These are phyloP conservation scores for Starmerella floris DNA, from an alignment of 805 yeast genomes.

Conservation along the genomic window DNA sequence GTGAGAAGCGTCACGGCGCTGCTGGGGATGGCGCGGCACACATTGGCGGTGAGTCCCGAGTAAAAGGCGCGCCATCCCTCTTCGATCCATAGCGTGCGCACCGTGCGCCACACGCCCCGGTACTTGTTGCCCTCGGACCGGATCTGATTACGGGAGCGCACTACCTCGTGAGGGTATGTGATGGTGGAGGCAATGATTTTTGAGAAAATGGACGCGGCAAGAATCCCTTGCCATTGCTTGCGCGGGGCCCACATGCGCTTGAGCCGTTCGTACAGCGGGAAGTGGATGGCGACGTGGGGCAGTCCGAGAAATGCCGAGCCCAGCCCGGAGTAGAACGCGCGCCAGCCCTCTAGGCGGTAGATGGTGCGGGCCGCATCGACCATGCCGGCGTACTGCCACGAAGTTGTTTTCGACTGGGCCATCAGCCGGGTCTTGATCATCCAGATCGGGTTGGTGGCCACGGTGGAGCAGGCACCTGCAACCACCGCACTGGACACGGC, in stretches of 20 bases:
- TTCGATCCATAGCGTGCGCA: slow-evolving; percentile 34
- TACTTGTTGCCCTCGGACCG: slow-evolving; percentile 19
- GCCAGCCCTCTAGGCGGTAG: slow-evolving; percentile 64
- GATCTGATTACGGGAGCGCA: slow-evolving; percentile 82
- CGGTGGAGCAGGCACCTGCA: slow-evolving; percentile 79
- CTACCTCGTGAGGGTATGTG: slow-evolving; percentile 91
- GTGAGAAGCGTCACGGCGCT: slow-evolving; percentile 90
- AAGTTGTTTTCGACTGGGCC: slow-evolving; percentile 35
- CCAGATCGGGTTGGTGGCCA: slow-evolving; percentile 83
- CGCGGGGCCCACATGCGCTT: slow-evolving; percentile 39
- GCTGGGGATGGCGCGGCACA: slow-evolving; percentile 86
- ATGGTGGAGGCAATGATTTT: slow-evolving; percentile 79
- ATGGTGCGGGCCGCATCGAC: slow-evolving; percentile 71
- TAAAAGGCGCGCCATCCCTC: slow-evolving; percentile 80
- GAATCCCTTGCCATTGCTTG: slow-evolving; percentile 26
- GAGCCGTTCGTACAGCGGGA: slow-evolving; percentile 80
- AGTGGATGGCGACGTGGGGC: slow-evolving; percentile 88
- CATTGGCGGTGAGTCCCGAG: slow-evolving; percentile 74
- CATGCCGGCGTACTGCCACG: slow-evolving; percentile 55
- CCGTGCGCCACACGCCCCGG: slow-evolving; percentile 29
- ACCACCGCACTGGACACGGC: slow-evolving; percentile 54
- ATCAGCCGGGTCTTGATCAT: slow-evolving; percentile 89
- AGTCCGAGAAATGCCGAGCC: slow-evolving; percentile 84
- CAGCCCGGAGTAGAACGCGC: slow-evolving; percentile 76
- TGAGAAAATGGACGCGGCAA: slow-evolving; percentile 61